Base-by-base conservation (phyloP, 352 stramenopile species). In the Globisporangium nodosum region DNA sequence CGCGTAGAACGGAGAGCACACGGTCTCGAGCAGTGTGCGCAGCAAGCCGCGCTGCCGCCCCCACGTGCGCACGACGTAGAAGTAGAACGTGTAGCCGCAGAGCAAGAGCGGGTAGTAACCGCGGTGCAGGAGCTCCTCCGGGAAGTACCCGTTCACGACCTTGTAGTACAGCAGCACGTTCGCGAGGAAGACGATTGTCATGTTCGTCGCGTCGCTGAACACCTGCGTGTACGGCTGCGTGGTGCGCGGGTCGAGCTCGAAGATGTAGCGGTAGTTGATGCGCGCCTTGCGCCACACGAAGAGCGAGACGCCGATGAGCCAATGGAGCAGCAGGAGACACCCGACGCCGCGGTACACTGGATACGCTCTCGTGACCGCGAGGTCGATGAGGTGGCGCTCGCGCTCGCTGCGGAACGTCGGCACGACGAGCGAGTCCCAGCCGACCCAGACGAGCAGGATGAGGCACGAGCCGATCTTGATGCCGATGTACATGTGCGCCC, bases 111-210 rank as follows among this genome's bases (percentile, higher is more conserved):
- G 94, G 71, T 98, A 97, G 54, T 94, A 96, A 31, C 94, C 93
- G 51, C 88, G 75, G 49, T 89, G 80, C 13, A 90, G 60, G 15
- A 95, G 66, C 43, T 88, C 72, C 51, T 95, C 85, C 0, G 85
- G 85, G 33, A 95, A 95, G 57, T 92, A 87, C 0, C 73, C 76
- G 52, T 95, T 95, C 65, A 91, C 81, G 21, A 97, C 90, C 78
- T 99, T 98, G 87, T 98, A 98, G 70, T 99, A 99, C 24, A 98
- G 73, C 54, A 99, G 78, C 73, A 98, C 89, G 56, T 94, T 91
- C 12, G 96, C 64, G 11, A 98, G 69, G 67, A 96, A 99, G 3
- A 98, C 80, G 46, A 99, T 96, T 18, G 88, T 97, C 71, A 98
- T 96, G 70, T 98, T 97, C 35, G 96, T 96, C 13, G 93, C 94